A percentile compares a stretch with the other conserved stretches of the same genome.
phyloP scores from a whole-genome alignment of 176 grass and related monocot genomes.

The Puccinellia tenuiflora region DNA sequence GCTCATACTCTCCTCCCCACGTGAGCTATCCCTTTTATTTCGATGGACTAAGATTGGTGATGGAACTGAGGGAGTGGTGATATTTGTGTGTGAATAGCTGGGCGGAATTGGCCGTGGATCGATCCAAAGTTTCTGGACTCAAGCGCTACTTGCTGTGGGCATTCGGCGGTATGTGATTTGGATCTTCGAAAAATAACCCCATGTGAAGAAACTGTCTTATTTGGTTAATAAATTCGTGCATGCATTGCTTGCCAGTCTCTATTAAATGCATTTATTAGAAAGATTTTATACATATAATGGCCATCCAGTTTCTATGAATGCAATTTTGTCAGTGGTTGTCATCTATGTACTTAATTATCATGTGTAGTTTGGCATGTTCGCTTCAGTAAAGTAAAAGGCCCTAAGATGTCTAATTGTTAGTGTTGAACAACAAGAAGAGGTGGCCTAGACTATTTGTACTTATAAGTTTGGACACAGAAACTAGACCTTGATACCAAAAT shows the following conservation, averaged over 20 bases:
- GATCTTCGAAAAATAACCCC: conserved; percentile 4
- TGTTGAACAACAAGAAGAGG: not conserved
- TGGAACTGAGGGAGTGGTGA: no score
- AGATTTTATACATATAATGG: not conserved
- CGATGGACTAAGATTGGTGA: no score
- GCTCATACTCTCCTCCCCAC: no score
- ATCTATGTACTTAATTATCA: no score
- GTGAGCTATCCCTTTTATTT: no score
- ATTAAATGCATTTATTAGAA: not conserved
- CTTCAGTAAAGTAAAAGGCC: conserved; percentile 12
- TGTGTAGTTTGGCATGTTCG: not conserved
- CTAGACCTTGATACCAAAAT: not conserved
- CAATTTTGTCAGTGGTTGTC: not conserved
- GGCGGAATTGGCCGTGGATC: no score
- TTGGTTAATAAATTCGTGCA: not conserved
- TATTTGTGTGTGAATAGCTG: no score
- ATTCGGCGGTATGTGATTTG: no score
- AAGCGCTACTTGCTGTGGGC: no score
- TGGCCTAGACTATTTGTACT: not conserved
- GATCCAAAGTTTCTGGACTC: no score
- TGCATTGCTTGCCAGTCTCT: not conserved
- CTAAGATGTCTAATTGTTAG: not conserved
- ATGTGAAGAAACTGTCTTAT: conserved; percentile 4
- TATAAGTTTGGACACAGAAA: not conserved
- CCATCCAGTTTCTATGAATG: not conserved